Evolutionary conservation across 1,139 yeast species (phyloP), one percentile per base, ranked within the genome.

Genomic region (Suhomyces panamericanus): DNA sequence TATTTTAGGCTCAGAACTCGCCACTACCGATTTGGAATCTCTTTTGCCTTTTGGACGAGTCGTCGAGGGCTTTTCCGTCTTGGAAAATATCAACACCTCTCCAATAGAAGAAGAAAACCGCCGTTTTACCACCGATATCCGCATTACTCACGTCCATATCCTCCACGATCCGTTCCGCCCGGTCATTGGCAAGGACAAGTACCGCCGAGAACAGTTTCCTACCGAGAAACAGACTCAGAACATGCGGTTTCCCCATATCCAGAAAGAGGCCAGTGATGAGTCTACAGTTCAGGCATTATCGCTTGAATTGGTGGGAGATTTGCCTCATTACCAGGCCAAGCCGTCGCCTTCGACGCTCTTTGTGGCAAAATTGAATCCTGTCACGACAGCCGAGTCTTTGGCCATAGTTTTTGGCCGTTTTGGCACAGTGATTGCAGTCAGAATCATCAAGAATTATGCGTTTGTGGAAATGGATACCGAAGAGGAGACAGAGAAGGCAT

Each of bases 291-390:
- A 78, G 47, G 87, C 87, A 4, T 57, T 83, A 32, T 77, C 87
- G 0, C 64, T 84, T 41, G 88, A 84, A 51, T 64, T 83, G 49
- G 66, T 84, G 37, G 88, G 87, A 0, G 89, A 84, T 52, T 53
- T 83, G n/a, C 83, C 85, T 0, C 69, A 70, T 43, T 82, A 85
- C 4, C 75, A 75, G 16, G 77, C 75, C 24, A 73, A 75, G 49
- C 90, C 90, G 0, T 75, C 81, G 40, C 88, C 85, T 43, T 72
- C 70, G 38, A 80, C 82, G 3, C 57, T 84, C 13, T 84, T 84
- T 56, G 75, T 84, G 2, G 83, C 89, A 52, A 80, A 80, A 51
- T 62, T 84, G 50, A 84, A 84, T 50, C 80, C 86, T 0, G 63
- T 81, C 4, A 84, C 90, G 2, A 66, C 66, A 9, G 77, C 71